Base-by-base conservation (phyloP, 179 eudicot species). In the Carnegiea gigantea region DNA sequence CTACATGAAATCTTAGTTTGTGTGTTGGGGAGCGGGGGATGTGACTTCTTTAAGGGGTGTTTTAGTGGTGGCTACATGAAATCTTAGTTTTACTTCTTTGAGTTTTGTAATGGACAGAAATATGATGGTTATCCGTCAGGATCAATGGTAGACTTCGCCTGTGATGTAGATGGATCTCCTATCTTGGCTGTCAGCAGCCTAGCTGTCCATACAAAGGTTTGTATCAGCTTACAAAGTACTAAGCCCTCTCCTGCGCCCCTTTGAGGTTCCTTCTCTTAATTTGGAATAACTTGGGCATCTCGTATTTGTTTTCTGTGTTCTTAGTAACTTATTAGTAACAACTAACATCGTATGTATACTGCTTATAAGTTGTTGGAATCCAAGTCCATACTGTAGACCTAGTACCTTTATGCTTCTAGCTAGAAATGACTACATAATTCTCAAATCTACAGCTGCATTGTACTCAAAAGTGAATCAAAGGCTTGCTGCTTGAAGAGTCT, bases 81-180 rank as follows among this genome's bases (percentile, higher is more conserved):
- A 70, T 70, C 73, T 38, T 57, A 10, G 49, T 46, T 57, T 40
- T 23, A 10, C 4, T 49, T 59, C 44, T 24, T 0, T 14, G 28
- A 43, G 80, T 83, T 60, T 72, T 77, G 81, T 33, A 60, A 70
- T 75, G 54, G 73, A 76, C 93, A 95, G 99, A 95, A 95, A 86
- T 84, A 90, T 74, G 93, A 90, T 77, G 96, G 93, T 59, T 94
- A 96, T 81, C 97, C 98, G 21, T 96, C 98, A 75, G 98, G 93
- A 23, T 94, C 98, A 75, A 91, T 96, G 97, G 92, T 94, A 21
- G 99, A 96, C 87, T 92, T 90, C 87, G 97, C 98, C 67, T 94
- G 96, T 85, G 97, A 92, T 88, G 92, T 86, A 2, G 81, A 88
- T 86, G 99, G 99, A 81, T 88, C 91, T 83, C 99, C 99, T 72